These are phyloP conservation scores for Cephalotrichum gorgonifer DNA, from an alignment of 2,329 filamentous ascomycete genomes.

Conservation along the genomic window DNA sequence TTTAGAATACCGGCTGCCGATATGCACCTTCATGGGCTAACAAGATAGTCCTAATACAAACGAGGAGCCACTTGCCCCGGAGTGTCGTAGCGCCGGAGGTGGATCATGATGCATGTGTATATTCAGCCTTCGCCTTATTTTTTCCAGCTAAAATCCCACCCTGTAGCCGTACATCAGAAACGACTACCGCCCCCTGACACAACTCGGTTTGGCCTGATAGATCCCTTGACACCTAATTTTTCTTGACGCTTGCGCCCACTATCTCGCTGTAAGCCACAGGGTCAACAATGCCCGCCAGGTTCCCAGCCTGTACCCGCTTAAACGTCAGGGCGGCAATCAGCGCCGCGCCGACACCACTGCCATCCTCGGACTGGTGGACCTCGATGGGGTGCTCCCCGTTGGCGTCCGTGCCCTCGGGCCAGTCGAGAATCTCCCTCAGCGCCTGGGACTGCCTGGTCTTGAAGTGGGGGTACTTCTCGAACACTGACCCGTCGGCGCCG, in stretches of 20 bases:
- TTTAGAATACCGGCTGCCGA: slow-evolving; percentile 59
- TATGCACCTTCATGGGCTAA: slow-evolving; percentile 63
- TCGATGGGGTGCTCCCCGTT: slow-evolving; percentile 80
- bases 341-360: slow-evolving; percentile 73
- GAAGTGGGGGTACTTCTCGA: slow-evolving; percentile 99
- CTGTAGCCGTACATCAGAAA: background rate
- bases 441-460: slow-evolving; percentile 84
- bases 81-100: background rate
- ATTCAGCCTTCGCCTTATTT: too few relatives aligned
- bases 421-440: slow-evolving; percentile 90
- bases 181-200: too few relatives aligned
- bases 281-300: slow-evolving; percentile 53
- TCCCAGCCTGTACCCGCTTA: slow-evolving; percentile 53
- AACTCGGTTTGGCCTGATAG: too few relatives aligned
- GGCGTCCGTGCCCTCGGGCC: slow-evolving; percentile 51
- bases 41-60: background rate
- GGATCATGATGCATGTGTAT: background rate
- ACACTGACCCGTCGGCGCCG: slow-evolving; percentile 92
- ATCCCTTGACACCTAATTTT: too few relatives aligned
- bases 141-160: background rate
- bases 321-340: slow-evolving; percentile 72
- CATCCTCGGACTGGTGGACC: slow-evolving; percentile 85
- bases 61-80: background rate
- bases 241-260: background rate
- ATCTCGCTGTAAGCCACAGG: slow-evolving; percentile 45